A percentile compares a stretch with the other conserved stretches of the same genome.
These are phyloP conservation scores for Fusarium acutatum DNA, from an alignment of 2,329 filamentous ascomycete genomes.

Conservation along the genomic window DNA sequence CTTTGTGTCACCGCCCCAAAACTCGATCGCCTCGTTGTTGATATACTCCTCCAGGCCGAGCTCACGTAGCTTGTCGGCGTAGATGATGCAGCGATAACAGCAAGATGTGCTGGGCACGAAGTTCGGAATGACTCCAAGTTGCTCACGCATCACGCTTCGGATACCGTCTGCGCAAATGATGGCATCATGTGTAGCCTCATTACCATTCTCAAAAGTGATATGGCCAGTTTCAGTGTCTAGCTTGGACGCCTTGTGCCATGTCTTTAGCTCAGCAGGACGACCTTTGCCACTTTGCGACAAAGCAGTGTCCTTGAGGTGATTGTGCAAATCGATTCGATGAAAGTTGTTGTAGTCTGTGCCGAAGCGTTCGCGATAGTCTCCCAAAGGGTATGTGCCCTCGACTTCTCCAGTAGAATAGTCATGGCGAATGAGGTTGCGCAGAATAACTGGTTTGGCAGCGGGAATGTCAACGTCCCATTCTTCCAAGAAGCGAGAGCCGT, in stretches of 20 bases:
- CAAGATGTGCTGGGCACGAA: conserved; percentile 4
- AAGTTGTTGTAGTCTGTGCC: conserved; percentile 18
- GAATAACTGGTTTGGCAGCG: background rate
- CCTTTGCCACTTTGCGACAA: background rate
- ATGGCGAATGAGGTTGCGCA: conserved; percentile 13
- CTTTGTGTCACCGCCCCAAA: conserved; percentile 66
- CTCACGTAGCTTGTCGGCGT: conserved; percentile 2
- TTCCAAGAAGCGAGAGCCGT: conserved; percentile 69
- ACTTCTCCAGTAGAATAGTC: conserved; percentile 10
- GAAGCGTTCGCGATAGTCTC: conserved; percentile 10
- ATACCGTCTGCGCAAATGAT: conserved; percentile 15
- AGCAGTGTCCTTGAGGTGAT: conserved; percentile 3
- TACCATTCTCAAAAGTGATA: background rate
- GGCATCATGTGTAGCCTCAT: conserved; percentile 2
- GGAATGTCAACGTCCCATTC: conserved; percentile 60
- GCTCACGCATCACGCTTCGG: conserved; percentile 3
- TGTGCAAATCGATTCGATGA: conserved; percentile 12
- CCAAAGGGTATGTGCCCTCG: conserved; percentile 1
- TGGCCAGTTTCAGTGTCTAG: background rate
- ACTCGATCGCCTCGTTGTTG: conserved; percentile 60
- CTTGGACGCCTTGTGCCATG: conserved; percentile 1
- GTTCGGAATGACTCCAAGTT: background rate
- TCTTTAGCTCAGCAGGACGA: background rate
- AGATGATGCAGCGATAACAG: conserved; percentile 12
- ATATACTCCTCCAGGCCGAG: conserved; percentile 6